Evolutionary conservation across 1,139 yeast species (phyloP).

Genomic region (Suhomyces bolitotheri): DNA sequence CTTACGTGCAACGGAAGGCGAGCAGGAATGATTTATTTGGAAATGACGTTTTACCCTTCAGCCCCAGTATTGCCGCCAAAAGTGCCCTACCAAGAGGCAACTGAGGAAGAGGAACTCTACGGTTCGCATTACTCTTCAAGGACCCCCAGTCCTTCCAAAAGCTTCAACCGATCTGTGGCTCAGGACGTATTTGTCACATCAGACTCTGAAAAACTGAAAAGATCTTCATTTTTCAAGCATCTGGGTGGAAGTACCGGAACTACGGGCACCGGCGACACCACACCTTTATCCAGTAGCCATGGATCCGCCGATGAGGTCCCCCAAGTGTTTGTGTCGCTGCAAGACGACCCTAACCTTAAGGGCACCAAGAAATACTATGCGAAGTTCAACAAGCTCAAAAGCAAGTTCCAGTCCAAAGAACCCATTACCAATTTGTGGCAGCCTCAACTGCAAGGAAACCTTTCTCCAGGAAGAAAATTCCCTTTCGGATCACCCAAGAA

Average conservation of each 20-base stretch:
- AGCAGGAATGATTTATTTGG: constrained; percentile 87
- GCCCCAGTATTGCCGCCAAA: constrained; percentile 52
- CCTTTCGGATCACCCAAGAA: constrained; percentile 6
- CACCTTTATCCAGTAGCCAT: constrained; percentile 11
- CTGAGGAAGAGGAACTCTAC: constrained; percentile 2
- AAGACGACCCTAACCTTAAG: constrained; percentile 12
- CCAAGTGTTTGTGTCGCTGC: constrained; percentile 19
- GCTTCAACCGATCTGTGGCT: constrained; percentile 1
- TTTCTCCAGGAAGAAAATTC: constrained; percentile 8
- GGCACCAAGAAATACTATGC: constrained; percentile 25
- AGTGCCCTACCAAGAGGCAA: constrained; percentile 13
- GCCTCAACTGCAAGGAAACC: constrained; percentile 5
- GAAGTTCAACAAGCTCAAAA: constrained; percentile 35
- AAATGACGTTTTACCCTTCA: constrained; percentile 85
- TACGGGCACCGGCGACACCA: constrained; percentile 5
- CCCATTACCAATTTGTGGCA: constrained; percentile 33
- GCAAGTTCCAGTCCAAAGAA: constrained; percentile 38
- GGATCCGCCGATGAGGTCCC: constrained; percentile 9
- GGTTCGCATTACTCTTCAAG: constrained; percentile 4
- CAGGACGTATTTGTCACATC: constrained; percentile 15
- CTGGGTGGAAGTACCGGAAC: constrained; percentile 9
- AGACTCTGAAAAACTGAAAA: constrained; percentile 19
- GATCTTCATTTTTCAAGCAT: constrained; percentile 16
- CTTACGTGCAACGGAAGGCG: constrained; percentile 66
- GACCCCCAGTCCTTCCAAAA: constrained; percentile 11